Evolutionary conservation across 306 rosid genomes (phyloP), one percentile per base, ranked within the genome.

Genomic region (Dalbergia cochinchinensis): DNA sequence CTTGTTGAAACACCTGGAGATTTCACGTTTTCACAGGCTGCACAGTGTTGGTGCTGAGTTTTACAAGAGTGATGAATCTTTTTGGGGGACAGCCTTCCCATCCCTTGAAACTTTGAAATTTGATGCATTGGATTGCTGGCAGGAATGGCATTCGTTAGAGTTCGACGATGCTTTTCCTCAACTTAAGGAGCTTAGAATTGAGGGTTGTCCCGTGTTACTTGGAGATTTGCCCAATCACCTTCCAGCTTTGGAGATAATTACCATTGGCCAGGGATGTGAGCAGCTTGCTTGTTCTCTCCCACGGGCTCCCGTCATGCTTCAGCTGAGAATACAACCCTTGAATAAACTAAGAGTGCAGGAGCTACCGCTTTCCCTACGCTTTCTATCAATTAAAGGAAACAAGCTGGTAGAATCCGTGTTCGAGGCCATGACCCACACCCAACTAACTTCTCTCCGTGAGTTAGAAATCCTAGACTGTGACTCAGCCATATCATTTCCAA

Each of bases 171-270:
- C 26, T 54, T 80, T 33, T 64, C 72, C 71, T 11, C 5, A 33
- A 10, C 48, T 75, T 0, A 75, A 75, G 14, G 0, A 0, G 12
- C 79, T 75, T 60, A 0, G 0, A 13, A 31, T 74, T 11, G 0
- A 3, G 2, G 4, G 0, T 0, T 54, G 60, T 54, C 60, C 60
- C 3, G 4, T n/a, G 60, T 54, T 54, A 54, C 16, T 2, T 0
- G 68, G 57, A 58, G 8, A 42, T 58, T 22, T 31, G 12, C 79
- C 79, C 3, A n/a, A 33, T 62, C 34, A 33, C 41, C 62, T 62
- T 33, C 79, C 63, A 11, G 20, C 7, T 6, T 16, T 75, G 55
- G 51, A 75, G 33, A 45, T 4, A 62, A 55, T 75, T 11, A 1
- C 1, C 3, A 62, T 75, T 63, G 0, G 0, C 26, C 0, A 2